Percentiles rank a stretch among this genome's conserved stretches.
These are phyloP conservation scores for Podaxis carcinomalis DNA, from an alignment of 768 basidiomycete species.

Conservation along the genomic window DNA sequence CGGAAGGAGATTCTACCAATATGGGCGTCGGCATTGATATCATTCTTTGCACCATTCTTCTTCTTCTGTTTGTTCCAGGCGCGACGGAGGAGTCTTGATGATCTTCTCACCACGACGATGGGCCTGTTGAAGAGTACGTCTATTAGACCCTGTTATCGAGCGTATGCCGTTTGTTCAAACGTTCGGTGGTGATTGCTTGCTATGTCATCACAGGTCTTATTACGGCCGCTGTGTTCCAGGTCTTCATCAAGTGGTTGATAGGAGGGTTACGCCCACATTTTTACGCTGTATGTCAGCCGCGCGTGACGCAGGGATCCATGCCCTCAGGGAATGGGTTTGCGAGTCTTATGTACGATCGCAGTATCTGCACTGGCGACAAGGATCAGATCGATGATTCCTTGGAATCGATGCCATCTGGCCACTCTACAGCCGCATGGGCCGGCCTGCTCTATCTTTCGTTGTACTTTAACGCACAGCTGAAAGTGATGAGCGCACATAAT, in stretches of 20 bases:
- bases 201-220: constrained; percentile 19
- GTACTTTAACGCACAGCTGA: constrained; percentile 53
- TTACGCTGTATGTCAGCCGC: constrained; percentile 47
- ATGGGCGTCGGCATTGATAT: constrained; percentile 46
- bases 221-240: constrained; percentile 32
- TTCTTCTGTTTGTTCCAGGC: constrained; percentile 54
- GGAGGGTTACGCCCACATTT: constrained; percentile 50
- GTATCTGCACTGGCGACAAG: constrained; percentile 51
- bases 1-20: constrained; percentile 53
- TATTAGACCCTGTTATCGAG: constrained; percentile 16
- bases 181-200: neutral
- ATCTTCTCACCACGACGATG: constrained; percentile 47
- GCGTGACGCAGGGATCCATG: constrained; percentile 23
- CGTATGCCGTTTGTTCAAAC: neutral
- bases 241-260: constrained; percentile 54
- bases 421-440: constrained; percentile 55
- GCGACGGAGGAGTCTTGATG: constrained; percentile 39
- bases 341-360: constrained; percentile 46
- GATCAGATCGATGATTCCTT: constrained; percentile 53
- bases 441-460: constrained; percentile 44
- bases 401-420: constrained; percentile 54
- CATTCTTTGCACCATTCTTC: constrained; percentile 51
- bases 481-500: constrained; percentile 55
- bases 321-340: constrained; percentile 42
- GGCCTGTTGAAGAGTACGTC: constrained; percentile 50